A percentile compares a stretch with the other conserved stretches of the same genome.
Evolutionary conservation across 164 flowering plant genomes (phyloP).

Genomic region (Piper betle): DNA sequence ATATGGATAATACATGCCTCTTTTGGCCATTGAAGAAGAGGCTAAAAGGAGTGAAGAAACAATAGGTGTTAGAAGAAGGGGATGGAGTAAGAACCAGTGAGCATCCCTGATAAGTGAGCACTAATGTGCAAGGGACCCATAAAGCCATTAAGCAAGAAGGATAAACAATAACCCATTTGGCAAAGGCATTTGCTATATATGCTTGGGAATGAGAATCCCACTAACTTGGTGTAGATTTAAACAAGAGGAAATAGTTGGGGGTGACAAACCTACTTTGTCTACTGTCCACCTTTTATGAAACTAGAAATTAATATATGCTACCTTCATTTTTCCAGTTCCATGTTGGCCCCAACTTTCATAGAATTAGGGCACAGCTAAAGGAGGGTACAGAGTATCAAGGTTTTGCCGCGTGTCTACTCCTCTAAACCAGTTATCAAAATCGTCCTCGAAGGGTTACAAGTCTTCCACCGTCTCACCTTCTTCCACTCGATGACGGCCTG

Average conservation of each 20-base stretch:
- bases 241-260: neutral
- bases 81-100: neutral
- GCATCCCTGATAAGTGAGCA: neutral
- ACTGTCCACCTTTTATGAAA: neutral
- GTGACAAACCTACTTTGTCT: neutral
- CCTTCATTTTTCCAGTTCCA: too few species aligned
- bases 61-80: neutral
- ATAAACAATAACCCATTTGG: neutral
- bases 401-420: too few species aligned
- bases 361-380: too few species aligned
- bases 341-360: too few species aligned
- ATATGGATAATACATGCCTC: neutral
- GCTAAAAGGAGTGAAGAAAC: slow-evolving; percentile 1
- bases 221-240: neutral
- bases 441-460: too few species aligned
- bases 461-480: too few species aligned
- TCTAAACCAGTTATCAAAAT: too few species aligned
- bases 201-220: slow-evolving; percentile 6
- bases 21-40: slow-evolving; percentile 3
- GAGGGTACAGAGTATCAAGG: too few species aligned
- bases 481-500: too few species aligned
- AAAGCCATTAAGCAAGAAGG: neutral
- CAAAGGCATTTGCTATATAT: neutral
- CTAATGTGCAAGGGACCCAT: slow-evolving; percentile 2
- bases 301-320: too few species aligned